Evolutionary conservation across 1,139 yeast species (phyloP), one percentile per base, ranked within the genome.

Genomic region (Protomyces pachydermus): DNA sequence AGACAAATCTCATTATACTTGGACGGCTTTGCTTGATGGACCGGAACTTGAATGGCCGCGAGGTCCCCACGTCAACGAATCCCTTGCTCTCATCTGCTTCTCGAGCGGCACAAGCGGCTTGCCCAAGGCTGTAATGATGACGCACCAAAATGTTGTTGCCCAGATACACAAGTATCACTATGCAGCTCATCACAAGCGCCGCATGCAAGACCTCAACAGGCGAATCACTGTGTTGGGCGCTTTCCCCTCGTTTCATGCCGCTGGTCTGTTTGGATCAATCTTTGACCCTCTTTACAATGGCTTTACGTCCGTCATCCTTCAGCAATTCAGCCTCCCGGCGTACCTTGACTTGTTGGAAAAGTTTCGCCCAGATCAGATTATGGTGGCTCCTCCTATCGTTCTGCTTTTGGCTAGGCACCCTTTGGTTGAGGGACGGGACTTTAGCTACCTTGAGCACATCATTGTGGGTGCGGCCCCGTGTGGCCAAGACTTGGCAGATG

Each of bases 61-160:
- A 12, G 57, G 50, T 54, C 14, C 28, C n/a, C 16, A 37, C 6
- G 25, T 38, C 14, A 20, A 37, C 32, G 18, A 38, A 12, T 10
- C 50, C 20, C 35, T 48, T 9, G 57, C 57, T 8, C 9, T 54
- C 10, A 39, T 37, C 8, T 54, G 57, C 48, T 54, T 54, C 50
- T 35, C 46, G 3, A 84, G 90, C 2, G 93, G 93, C 37, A 86
- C 93, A 14, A 84, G 90, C 2, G 91, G 91, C 20, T 32, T 57
- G 25, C 52, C 60, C n/a, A 45, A 85, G 71, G 89, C 88, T 54
- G 88, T 84, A 14, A 80, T 80, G 52, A 75, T 84, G 69, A 76
- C 82, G 4, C 87, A 85, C 62, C 71, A 51, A 51, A 71, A 71
- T 60, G 56, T 71, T 54, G 65, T 66, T 25, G 68, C 70, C 45